Evolutionary conservation across 352 stramenopile species (phyloP), one percentile per base, ranked within the genome.

Genomic region (Globisporangium canariense): DNA sequence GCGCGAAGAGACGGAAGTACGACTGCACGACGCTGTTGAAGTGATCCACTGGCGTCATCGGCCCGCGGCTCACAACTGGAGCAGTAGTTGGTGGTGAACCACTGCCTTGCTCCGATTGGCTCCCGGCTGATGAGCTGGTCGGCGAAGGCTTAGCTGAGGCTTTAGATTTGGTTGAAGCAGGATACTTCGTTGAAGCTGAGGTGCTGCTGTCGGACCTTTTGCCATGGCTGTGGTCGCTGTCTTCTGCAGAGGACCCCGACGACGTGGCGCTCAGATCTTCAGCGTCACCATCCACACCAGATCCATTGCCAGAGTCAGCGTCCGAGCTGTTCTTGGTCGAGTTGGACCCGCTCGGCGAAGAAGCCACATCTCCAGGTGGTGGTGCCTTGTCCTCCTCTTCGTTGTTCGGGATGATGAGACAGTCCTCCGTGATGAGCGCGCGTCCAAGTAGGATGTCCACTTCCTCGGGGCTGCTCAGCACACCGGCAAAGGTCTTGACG

Each of bases 381-480:
- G 22, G 34, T 0, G 13, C 11, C 36, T 41, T 41, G 36, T 41
- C 36, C 2, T 41, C 36, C 10, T 55, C 49, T 13, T 60, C 47
- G 13, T 57, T 40, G 16, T 54, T 50, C 14, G 45, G 49, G 4
- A 59, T 20, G 25, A 69, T 60, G 36, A 61, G 14, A 2, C 66
- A 74, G 53, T 77, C 78, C n/a, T 77, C 75, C 0, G 65, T 70
- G 40, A 85, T 78, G 45, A 68, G 43, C 34, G 73, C 69, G 20
- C 53, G 32, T 4, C 73, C 76, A 14, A 87, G 40, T 4, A 88
- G 47, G 30, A 71, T 56, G 11, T 66, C 62, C 1, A 88, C 57
- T 7, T 76, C 64, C 0, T n/a, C 40, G 0, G 76, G 72, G 49
- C 83, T 67, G 5, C 66, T 65, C 1, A 85, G 61, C 28, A 88